These are phyloP conservation scores for Dendrocalamus sinicus DNA, from an alignment of 176 grass and related monocot species.

Conservation along the genomic window DNA sequence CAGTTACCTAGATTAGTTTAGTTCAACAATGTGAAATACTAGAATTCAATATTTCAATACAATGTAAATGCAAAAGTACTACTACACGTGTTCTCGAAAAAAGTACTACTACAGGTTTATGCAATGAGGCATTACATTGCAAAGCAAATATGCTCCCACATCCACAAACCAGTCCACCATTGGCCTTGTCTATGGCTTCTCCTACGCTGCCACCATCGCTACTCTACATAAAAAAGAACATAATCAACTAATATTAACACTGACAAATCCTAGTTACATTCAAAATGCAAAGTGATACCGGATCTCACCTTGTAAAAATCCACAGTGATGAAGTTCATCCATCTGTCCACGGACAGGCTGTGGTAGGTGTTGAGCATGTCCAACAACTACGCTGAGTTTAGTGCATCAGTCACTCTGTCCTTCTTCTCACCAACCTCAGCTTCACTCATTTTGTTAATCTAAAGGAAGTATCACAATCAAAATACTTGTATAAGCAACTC, in stretches of 20 bases:
- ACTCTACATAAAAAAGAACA: conserved; percentile 51
- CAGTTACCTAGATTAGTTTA: background rate
- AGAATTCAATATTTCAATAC: background rate
- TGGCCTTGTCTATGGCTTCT: conserved; percentile 71
- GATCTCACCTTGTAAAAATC: conserved; percentile 80
- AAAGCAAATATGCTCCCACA: conserved; percentile 55
- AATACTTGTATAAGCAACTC: too few relatives aligned
- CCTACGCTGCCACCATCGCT: conserved; percentile 69
- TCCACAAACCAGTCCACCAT: conserved; percentile 69
- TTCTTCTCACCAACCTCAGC: too few relatives aligned
- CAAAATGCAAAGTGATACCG: background rate
- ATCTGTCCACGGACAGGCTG: conserved; percentile 53
- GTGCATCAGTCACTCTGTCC: too few relatives aligned
- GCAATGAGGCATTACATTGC: conserved; percentile 50
- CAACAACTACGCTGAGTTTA: conserved; percentile 63
- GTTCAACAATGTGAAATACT: background rate
- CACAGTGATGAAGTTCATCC: conserved; percentile 88
- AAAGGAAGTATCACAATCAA: too few relatives aligned
- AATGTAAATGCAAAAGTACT: background rate
- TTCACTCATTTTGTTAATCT: too few relatives aligned
- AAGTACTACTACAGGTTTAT: background rate
- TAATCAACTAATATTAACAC: background rate
- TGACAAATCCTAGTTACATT: background rate
- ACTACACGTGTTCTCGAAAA: too few relatives aligned
- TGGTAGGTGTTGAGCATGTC: conserved; percentile 66